These are phyloP conservation scores for Citrullus colocynthis DNA, from an alignment of 306 rosid species.

Conservation along the genomic window DNA sequence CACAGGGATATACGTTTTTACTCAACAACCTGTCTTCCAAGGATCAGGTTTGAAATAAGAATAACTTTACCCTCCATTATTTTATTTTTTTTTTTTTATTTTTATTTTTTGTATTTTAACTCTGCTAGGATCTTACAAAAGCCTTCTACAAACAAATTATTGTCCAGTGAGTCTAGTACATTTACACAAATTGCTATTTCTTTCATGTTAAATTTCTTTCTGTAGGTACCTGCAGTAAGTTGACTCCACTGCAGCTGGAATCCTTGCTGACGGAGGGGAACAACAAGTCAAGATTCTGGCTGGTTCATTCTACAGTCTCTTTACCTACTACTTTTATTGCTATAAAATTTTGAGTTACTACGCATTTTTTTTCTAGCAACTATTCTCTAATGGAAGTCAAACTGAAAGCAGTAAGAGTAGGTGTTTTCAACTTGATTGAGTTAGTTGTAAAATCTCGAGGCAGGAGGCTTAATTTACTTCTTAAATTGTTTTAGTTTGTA, in stretches of 20 bases:
- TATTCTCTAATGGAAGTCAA: neutral
- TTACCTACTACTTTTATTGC: neutral
- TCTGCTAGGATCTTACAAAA: neutral
- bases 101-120: neutral
- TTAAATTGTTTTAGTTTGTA: neutral
- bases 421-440: neutral
- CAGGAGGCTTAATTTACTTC: neutral
- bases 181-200: constrained; percentile 6
- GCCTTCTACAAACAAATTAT: neutral
- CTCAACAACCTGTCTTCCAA: constrained; percentile 67
- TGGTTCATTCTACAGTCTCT: constrained; percentile 41
- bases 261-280: constrained; percentile 74
- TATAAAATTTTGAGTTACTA: neutral
- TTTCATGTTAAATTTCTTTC: constrained; percentile 9
- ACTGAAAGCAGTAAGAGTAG: neutral
- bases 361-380: neutral
- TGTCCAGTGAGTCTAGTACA: neutral
- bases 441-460: neutral
- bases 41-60: constrained; percentile 44
- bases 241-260: constrained; percentile 90
- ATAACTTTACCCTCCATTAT: constrained; percentile 7
- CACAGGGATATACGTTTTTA: constrained; percentile 59
- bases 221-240: constrained; percentile 46
- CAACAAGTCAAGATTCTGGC: constrained; percentile 65
- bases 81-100: no score